Evolutionary conservation across 306 rosid species (phyloP), one percentile per base, ranked within the genome.

Genomic region (Citrullus colocynthis): DNA sequence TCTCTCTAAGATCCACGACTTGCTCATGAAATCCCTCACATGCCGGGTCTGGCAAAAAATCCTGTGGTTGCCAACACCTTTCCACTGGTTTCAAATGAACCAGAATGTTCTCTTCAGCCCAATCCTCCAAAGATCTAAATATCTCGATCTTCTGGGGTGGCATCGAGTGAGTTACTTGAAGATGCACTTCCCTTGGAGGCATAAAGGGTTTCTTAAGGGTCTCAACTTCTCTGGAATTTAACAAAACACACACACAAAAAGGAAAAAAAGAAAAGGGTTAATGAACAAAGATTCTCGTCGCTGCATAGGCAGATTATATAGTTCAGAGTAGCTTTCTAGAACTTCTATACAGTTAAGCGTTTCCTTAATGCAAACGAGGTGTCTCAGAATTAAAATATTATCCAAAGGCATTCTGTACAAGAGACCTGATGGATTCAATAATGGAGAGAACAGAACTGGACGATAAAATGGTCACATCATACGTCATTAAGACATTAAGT

Each of bases 31-130:
- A 93, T 32, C 95, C 98, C 70, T 91, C 96, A 1, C 86, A 78
- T 62, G 90, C 76, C 44, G 98, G 88, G 79, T 93, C 98, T 1
- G 98, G 98, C 59, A 93, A 83, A 78, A 88, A 91, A 82, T 93
- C 98, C 81, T 88, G 96, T 79, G 98, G 93, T 84, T 93, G 98
- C 98, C 98, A 93, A 39, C 98, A 91, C 82, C 91, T 93, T 72
- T 93, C 96, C 20, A 93, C 96, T 1, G 91, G 96, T 82, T 93
- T 93, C 77, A 93, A 87, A 82, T 85, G 95, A 84, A 76, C 57
- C 85, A 93, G 85, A 82, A 91, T 75, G 88, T 88, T 93, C 55
- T 89, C 21, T 71, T 91, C 89, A 75, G 98, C 98, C 98, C 98
- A 93, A 82, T 73, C 88, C 84, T 93, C 98, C 30, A 93, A 34